These are phyloP conservation scores for Tricholoma bakamatsutake DNA, from an alignment of 768 basidiomycete species.

Conservation along the genomic window DNA sequence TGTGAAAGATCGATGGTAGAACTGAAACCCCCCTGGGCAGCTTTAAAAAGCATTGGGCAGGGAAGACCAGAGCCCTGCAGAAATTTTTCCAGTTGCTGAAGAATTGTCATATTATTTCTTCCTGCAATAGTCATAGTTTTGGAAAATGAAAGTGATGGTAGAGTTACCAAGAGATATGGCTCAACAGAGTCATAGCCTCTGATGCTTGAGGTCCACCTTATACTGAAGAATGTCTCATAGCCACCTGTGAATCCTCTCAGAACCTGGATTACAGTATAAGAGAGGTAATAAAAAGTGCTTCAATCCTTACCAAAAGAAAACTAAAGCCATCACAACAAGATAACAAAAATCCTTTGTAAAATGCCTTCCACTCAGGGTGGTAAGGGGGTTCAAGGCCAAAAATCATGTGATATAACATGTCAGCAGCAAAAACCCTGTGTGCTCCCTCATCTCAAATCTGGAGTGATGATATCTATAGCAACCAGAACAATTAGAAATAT, in stretches of 20 bases:
- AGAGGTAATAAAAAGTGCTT: not conserved
- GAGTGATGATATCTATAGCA: not conserved
- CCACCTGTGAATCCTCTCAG: not conserved
- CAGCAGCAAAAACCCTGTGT: too few species aligned
- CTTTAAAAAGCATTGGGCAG: too few species aligned
- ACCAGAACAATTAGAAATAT: not conserved
- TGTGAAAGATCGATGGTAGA: too few species aligned
- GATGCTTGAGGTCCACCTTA: not conserved
- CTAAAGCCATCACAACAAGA: not conserved
- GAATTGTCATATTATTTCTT: too few species aligned
- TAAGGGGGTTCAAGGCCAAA: not conserved
- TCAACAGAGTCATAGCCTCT: not conserved
- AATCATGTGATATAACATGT: too few species aligned
- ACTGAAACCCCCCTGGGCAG: too few species aligned
- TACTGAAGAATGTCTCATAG: conserved; percentile 2
- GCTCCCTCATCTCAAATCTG: not conserved
- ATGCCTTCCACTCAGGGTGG: not conserved
- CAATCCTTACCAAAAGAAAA: not conserved
- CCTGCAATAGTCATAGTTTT: not conserved
- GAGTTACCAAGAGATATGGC: not conserved
- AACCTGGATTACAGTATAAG: not conserved
- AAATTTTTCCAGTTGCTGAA: not conserved
- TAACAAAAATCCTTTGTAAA: not conserved
- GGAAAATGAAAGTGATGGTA: too few species aligned
- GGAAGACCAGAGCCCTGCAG: too few species aligned